Base-by-base conservation (phyloP, 2,329 filamentous ascomycete species). In the Claviceps paspali region DNA sequence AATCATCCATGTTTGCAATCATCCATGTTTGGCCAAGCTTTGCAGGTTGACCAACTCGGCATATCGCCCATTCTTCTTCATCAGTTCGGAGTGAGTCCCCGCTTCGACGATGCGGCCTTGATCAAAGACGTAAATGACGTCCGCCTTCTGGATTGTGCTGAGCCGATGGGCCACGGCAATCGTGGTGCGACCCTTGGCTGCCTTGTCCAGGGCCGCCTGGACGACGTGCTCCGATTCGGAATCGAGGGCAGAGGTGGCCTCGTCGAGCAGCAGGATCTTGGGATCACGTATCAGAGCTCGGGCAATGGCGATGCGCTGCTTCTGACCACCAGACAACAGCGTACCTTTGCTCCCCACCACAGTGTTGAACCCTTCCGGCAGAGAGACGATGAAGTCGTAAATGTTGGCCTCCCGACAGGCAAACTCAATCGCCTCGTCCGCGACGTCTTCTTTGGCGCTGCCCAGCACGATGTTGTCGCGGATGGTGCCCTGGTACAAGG, bases 41-140 rank as follows among this genome's bases (percentile, higher is more conserved):
- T 91, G 83, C 47, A 88, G 60, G 46, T 82, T 83, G 33, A 88
- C 83, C 45, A 91, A 57, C 61, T 88, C 82, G 8, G 73, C 76
- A 52, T 91, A 91, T 33, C 80, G 68, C 3, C 82, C 81, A 44
- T 76, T 75, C 52, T 66, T 69, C 46, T 65, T 68, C 70, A 82
- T 76, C 49, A 88, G 54, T 52, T 85, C 81, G 0, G 62, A 50
- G 53, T 96, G 88, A 7, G 76, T 85, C 5, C 88, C 88, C 47
- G 73, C 71, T 63, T 96, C 88, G 1, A 92, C 82, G 30, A 96
- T 74, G 41, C 75, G 71, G 6, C 88, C 91, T 49, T 83, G 78
- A 56, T 95, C 87, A 54, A 96, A 91, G n/a, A 96, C 88, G 46
- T 92, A 95, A 49, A 96, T 96, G 34, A 88, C 64, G 53, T 96